Evolutionary conservation across 176 grass and related monocot species (phyloP).

Genomic region (Oryza nivara): DNA sequence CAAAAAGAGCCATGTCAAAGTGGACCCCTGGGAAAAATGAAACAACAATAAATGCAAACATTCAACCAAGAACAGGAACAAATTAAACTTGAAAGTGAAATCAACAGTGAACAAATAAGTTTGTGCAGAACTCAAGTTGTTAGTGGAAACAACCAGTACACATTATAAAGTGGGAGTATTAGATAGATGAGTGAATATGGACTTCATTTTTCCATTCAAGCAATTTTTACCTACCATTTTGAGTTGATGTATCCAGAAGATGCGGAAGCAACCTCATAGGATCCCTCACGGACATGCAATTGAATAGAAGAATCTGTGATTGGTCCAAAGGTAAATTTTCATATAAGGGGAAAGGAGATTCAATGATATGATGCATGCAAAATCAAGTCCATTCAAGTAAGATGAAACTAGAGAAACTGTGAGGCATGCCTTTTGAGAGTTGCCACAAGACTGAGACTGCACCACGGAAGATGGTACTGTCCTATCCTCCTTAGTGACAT

Average conservation of each 20-base stretch:
- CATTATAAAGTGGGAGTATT: not conserved
- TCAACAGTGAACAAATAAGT: constrained; percentile 13
- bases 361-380: constrained; percentile 31
- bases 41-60: not conserved
- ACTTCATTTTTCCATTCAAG: not conserved
- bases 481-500: constrained; percentile 50
- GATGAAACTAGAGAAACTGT: constrained; percentile 19
- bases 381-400: constrained; percentile 33
- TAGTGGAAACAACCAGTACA: not conserved
- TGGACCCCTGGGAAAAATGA: constrained; percentile 59
- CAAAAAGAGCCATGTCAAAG: constrained; percentile 86
- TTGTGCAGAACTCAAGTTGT: not conserved
- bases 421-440: constrained; percentile 57
- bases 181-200: constrained; percentile 3
- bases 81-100: not conserved
- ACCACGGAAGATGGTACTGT: constrained; percentile 38
- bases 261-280: constrained; percentile 80
- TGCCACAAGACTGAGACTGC: constrained; percentile 32
- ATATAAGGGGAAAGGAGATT: constrained; percentile 14
- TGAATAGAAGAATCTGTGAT: constrained; percentile 90
- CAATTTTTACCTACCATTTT: constrained; percentile 60
- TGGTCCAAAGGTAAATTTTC: constrained; percentile 26
- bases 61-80: constrained; percentile 16
- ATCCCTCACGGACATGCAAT: constrained; percentile 99
- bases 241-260: constrained; percentile 66